Percentiles rank a stretch among this genome's conserved stretches.
Conservation (phyloP, 2,329 filamentous ascomycete species). For the Fusarium sp. region DNA sequence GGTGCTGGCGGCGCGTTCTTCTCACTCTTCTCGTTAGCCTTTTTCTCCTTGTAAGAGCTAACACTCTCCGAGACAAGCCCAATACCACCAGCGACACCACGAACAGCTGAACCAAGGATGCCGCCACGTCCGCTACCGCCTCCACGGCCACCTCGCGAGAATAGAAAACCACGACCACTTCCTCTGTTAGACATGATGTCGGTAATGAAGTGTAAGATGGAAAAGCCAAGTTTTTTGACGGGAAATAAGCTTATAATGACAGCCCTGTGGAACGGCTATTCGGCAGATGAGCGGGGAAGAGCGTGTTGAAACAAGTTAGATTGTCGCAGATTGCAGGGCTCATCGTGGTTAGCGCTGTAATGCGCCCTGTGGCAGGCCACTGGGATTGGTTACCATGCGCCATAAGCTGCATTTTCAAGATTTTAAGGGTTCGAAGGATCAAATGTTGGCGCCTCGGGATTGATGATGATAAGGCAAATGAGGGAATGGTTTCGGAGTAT, state of each 20-base stretch:
- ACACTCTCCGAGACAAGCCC: slow-evolving; percentile 20
- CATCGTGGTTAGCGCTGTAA: background rate
- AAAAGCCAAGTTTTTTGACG: background rate
- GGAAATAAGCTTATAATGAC: background rate
- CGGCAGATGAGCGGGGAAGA: slow-evolving; percentile 7
- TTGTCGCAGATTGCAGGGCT: slow-evolving; percentile 1
- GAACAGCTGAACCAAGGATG: slow-evolving; percentile 11
- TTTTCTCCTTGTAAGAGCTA: slow-evolving; percentile 20
- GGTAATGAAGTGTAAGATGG: background rate
- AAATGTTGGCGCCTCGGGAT: background rate
- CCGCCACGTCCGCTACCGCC: slow-evolving; percentile 1
- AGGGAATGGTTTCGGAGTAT: background rate
- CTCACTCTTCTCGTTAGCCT: background rate
- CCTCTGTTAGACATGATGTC: slow-evolving; percentile 11
- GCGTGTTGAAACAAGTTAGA: background rate
- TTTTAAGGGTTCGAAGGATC: background rate
- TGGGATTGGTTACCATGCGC: background rate
- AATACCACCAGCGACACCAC: slow-evolving; percentile 19
- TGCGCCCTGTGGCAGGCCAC: background rate
- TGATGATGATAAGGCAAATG: background rate
- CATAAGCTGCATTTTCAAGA: background rate
- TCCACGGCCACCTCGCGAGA: slow-evolving; percentile 5
- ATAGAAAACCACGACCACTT: slow-evolving; percentile 5
- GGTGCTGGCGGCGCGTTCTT: background rate
- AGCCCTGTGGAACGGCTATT: slow-evolving; percentile 10